These are phyloP conservation scores for Trichomonascaceae sp. DNA, from an alignment of 1,139 yeast species.

Conservation along the genomic window DNA sequence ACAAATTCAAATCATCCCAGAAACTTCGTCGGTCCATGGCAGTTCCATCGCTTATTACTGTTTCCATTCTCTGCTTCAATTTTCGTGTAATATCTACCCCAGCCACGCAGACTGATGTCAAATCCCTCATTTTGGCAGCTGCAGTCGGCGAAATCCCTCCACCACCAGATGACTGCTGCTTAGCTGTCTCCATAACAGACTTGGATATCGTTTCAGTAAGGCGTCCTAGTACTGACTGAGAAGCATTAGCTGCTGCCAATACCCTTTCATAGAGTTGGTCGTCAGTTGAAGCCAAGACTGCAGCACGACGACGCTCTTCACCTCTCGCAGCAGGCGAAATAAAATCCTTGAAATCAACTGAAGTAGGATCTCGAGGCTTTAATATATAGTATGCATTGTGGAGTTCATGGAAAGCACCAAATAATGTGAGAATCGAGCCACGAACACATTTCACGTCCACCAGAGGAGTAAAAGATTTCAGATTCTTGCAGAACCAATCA, in stretches of 20 bases:
- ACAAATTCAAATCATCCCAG: slow-evolving; percentile 83
- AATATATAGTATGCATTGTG: slow-evolving; percentile 55
- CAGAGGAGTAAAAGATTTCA: slow-evolving; percentile 33
- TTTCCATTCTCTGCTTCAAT: slow-evolving; percentile 51
- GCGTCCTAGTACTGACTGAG: slow-evolving; percentile 74
- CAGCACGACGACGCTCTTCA: not conserved
- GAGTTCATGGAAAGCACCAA: slow-evolving; percentile 71
- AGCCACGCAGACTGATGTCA: slow-evolving; percentile 69
- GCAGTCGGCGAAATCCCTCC: slow-evolving; percentile 35
- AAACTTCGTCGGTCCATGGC: slow-evolving; percentile 55
- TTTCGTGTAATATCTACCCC: slow-evolving; percentile 77
- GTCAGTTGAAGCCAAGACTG: slow-evolving; percentile 50
- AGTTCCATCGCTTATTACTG: slow-evolving; percentile 41
- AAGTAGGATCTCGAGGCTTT: slow-evolving; percentile 1
- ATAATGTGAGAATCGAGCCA: slow-evolving; percentile 62
- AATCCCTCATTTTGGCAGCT: slow-evolving; percentile 64
- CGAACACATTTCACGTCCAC: slow-evolving; percentile 63
- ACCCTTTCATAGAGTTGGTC: slow-evolving; percentile 71
- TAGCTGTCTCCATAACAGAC: slow-evolving; percentile 54
- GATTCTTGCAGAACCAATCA: slow-evolving; percentile 20
- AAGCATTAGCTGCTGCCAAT: slow-evolving; percentile 64
- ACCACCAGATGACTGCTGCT: slow-evolving; percentile 3
- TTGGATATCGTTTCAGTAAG: slow-evolving; percentile 70
- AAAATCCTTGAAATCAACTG: not conserved
- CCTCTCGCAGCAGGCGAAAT: not conserved